Base-by-base conservation (phyloP, 2,329 filamentous ascomycete species). In the Lachnellula hyalina region DNA sequence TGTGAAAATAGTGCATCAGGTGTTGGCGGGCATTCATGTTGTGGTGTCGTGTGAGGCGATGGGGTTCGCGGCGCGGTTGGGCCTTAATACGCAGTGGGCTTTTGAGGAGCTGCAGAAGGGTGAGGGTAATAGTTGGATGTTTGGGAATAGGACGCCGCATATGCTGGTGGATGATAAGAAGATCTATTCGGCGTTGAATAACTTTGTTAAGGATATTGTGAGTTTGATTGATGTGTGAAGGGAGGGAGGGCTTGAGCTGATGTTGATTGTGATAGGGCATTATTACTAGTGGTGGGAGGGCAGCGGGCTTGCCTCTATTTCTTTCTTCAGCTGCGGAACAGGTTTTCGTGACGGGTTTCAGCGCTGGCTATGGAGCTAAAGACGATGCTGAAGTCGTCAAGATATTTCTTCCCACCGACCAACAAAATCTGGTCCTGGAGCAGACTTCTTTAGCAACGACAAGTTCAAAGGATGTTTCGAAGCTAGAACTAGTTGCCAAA, bases 1-100 rank as follows among this genome's bases (percentile, higher is more conserved):
- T 67, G 78, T 85, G 74, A 82, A 87, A 72, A 77, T 84, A 75
- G 71, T 80, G 53, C 84, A 87, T 72, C 76, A 87, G 68, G 75
- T 88, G 49, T 66, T 86, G 35, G 83, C 83, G 0, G 83, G 79
- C 2, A 81, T 82, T 61, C 82, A 86, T 59, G 85, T 87, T 62
- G 74, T 84, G 0, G 77, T 80, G 1, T 75, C 78, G 3, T 79
- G 77, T 63, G 84, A 87, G 64, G 79, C 77, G 4, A 75, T 85
- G 72, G 83, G 81, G 0, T 77, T 86, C 44, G 83, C 82, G 1
- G 74, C 73, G 35, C 74, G 77, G 19, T 65, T 84, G 3, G 82
- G 82, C 0, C 70, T 86, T 15, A 76, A 83, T 49, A 70, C 71
- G 0, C 63, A 62, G 19, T 68, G 72, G 6, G 59, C 61, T 46